These are phyloP conservation scores for Eremothecium coryli DNA, from an alignment of 1,139 yeast species.

Conservation along the genomic window DNA sequence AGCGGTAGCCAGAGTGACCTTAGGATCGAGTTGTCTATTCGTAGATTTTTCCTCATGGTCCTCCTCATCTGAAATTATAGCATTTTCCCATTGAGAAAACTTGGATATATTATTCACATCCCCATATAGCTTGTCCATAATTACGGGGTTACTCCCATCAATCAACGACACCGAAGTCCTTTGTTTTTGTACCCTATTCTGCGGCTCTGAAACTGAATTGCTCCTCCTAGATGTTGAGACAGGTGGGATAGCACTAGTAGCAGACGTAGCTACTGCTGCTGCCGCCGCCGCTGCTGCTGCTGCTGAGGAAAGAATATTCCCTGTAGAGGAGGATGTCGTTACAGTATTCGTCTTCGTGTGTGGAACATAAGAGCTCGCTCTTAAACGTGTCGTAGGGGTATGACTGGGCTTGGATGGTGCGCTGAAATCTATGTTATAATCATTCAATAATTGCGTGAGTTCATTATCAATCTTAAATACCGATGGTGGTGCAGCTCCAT, in stretches of 20 bases:
- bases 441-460: constrained; percentile 21
- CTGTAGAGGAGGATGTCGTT: constrained; percentile 8
- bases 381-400: constrained; percentile 5
- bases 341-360: not conserved
- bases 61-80: constrained; percentile 17
- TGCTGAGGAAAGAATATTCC: constrained; percentile 6
- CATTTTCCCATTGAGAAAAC: constrained; percentile 12
- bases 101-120: constrained; percentile 8
- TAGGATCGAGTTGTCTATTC: constrained; percentile 3
- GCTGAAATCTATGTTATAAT: constrained; percentile 22
- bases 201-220: constrained; percentile 11
- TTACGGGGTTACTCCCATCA: constrained; percentile 16
- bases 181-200: constrained; percentile 16
- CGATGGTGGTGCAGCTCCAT: constrained; percentile 4
- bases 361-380: constrained; percentile 11
- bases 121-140: constrained; percentile 18
- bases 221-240: constrained; percentile 9
- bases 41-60: constrained; percentile 11
- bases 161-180: constrained; percentile 21
- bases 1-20: constrained; percentile 1
- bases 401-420: constrained; percentile 4
- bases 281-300: constrained; percentile 3
- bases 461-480: constrained; percentile 18
- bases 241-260: constrained; percentile 7
- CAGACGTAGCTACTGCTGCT: constrained; percentile 9